A percentile compares a stretch with the other conserved stretches of the same genome.
Conservation (phyloP, 176 grass and related monocot species). For the Eragrostis nindensis region DNA sequence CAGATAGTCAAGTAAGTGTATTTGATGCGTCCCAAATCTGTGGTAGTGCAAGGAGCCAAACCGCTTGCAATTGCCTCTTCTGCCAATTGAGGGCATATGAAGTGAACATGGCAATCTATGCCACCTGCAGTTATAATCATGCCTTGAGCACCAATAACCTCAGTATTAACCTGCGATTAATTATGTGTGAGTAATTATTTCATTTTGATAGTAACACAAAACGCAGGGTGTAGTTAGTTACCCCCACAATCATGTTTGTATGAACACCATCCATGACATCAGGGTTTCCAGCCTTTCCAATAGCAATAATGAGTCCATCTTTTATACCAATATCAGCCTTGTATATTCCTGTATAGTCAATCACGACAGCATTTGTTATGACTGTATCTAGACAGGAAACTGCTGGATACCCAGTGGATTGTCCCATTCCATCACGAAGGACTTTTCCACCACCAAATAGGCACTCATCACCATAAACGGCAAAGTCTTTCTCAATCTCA, state of each 20-base stretch:
- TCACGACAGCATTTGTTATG: slow-evolving; percentile 91
- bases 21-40: not conserved
- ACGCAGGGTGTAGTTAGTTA: slow-evolving; percentile 46
- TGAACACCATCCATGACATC: slow-evolving; percentile 90
- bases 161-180: slow-evolving; percentile 78
- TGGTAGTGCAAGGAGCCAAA: slow-evolving; percentile 48
- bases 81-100: slow-evolving; percentile 93
- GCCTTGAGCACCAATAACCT: slow-evolving; percentile 92
- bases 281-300: slow-evolving; percentile 97
- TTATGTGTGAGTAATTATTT: slow-evolving; percentile 15
- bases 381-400: slow-evolving; percentile 80
- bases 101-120: slow-evolving; percentile 97
- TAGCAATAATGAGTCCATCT: slow-evolving; percentile 62
- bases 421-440: slow-evolving; percentile 95
- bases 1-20: not conserved
- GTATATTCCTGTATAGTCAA: slow-evolving; percentile 97
- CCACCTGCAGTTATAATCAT: slow-evolving; percentile 96
- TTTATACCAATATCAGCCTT: slow-evolving; percentile 99
- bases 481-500: slow-evolving; percentile 91
- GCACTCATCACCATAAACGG: slow-evolving; percentile 94
- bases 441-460: slow-evolving; percentile 98
- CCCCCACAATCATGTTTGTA: slow-evolving; percentile 90
- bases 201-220: slow-evolving; percentile 24
- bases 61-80: slow-evolving; percentile 88
- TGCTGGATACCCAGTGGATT: slow-evolving; percentile 61